A percentile compares a stretch with the other conserved stretches of the same genome.
Conservation (phyloP, 176 grass and related monocot genomes). For the Miscanthus lutarioriparius region DNA sequence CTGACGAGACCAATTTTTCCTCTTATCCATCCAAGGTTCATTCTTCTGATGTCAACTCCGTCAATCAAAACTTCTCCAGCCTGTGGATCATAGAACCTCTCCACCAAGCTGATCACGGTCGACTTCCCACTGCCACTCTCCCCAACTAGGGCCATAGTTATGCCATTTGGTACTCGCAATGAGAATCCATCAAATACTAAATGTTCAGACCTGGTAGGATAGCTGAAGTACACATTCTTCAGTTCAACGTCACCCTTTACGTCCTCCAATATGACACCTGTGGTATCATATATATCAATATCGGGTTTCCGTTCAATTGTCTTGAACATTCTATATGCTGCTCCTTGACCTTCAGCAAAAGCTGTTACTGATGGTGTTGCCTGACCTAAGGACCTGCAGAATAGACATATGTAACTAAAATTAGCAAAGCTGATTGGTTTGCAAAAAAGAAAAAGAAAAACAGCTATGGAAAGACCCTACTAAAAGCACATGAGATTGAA, state of each 20-base stretch:
- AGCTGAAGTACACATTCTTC: constrained; percentile 80
- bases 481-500: neutral
- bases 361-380: constrained; percentile 68
- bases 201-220: constrained; percentile 64
- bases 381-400: constrained; percentile 75
- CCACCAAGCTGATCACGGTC: constrained; percentile 74
- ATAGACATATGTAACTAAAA: constrained; percentile 8
- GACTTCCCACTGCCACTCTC: constrained; percentile 89
- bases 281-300: constrained; percentile 57
- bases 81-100: constrained; percentile 92
- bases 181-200: constrained; percentile 77
- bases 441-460: neutral
- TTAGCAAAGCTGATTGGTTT: neutral
- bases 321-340: constrained; percentile 83
- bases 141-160: constrained; percentile 85
- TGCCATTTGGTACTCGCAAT: constrained; percentile 54
- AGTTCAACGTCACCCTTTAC: constrained; percentile 76
- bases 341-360: constrained; percentile 82
- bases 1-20: constrained; percentile 76
- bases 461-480: neutral
- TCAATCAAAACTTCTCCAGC: constrained; percentile 82
- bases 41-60: constrained; percentile 62
- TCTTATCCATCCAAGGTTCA: constrained; percentile 69
- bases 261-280: constrained; percentile 64
- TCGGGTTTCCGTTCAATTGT: constrained; percentile 72